Evolutionary conservation across 768 basidiomycete species (phyloP).

Genomic region (Lentinula lateritia): DNA sequence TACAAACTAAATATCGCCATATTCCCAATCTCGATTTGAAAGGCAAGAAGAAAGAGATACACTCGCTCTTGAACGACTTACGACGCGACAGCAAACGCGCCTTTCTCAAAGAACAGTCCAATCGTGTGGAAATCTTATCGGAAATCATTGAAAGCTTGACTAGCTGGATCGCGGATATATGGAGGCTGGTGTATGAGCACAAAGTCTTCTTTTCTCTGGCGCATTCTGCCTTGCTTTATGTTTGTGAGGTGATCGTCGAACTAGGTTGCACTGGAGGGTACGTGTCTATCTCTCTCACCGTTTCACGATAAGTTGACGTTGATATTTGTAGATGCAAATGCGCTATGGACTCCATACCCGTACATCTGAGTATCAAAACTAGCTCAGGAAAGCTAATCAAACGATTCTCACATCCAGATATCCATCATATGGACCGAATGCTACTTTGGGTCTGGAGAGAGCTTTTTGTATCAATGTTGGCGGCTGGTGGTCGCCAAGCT

Average conservation of each 20-base stretch:
- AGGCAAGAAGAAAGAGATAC: conserved; percentile 51
- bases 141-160: conserved; percentile 53
- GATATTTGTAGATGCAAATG: conserved; percentile 37
- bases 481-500: conserved; percentile 23
- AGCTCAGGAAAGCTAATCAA: conserved; percentile 33
- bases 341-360: conserved; percentile 27
- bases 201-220: conserved; percentile 43
- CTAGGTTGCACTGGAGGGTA: conserved; percentile 22
- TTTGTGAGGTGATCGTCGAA: conserved; percentile 35
- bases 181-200: conserved; percentile 58
- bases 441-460: conserved; percentile 68
- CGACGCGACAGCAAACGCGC: conserved; percentile 47
- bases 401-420: conserved; percentile 32
- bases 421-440: conserved; percentile 29
- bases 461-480: conserved; percentile 52
- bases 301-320: not conserved
- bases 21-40: conserved; percentile 49
- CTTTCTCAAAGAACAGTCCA: conserved; percentile 47
- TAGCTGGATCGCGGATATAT: conserved; percentile 59
- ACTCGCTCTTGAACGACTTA: conserved; percentile 46
- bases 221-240: conserved; percentile 52
- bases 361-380: conserved; percentile 29
- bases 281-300: conserved; percentile 1
- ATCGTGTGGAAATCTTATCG: conserved; percentile 45
- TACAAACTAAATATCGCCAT: conserved; percentile 29